Base-by-base conservation (phyloP, 306 rosid species). In the Boehmeria nivea region DNA sequence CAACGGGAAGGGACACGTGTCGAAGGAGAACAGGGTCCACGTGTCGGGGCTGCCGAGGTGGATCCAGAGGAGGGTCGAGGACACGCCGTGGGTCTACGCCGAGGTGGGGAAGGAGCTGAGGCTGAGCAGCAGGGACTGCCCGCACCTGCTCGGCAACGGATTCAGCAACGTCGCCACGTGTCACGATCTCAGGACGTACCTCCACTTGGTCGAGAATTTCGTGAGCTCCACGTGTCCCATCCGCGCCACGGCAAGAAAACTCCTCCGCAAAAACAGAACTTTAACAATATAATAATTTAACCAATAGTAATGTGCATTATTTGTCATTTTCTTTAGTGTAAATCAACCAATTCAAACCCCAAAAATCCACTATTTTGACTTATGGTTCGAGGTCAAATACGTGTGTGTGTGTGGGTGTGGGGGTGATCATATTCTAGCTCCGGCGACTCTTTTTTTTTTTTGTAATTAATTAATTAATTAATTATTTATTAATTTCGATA, bases 81-180 rank as follows among this genome's bases (percentile, higher is more conserved):
- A 76, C 16, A 66, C 77, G 15, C 83, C 54, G 22, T 75, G 84
- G 83, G 74, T 69, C 26, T 85, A 85, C 28, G 81, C 97, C 4
- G 94, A 89, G 15, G 84, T 89, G 4, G 97, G 97, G 18, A 79
- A 74, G 34, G 97, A 89, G 54, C 55, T 89, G 24, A 64, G 78
- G 19, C 59, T 89, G 0, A 72, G 88, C n/a, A 85, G 85, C 63
- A 74, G 71, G 57, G 79, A 78, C 53, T 89, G 83, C 0, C 78
- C 89, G 54, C 64, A 82, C 66, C 52, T 80, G 20, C 34, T 16
- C 17, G 76, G 28, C 34, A 68, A 73, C 6, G 47, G 64, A 3
- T 61, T 66, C 11, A 65, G 73, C 49, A 43, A 78, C 51, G 43
- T 78, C 17, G 87, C 83, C 48, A 78, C 82, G 66, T 76, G 85